phyloP scores from a whole-genome alignment of 2,329 filamentous ascomycete species.

The Ophiostoma sp. region DNA sequence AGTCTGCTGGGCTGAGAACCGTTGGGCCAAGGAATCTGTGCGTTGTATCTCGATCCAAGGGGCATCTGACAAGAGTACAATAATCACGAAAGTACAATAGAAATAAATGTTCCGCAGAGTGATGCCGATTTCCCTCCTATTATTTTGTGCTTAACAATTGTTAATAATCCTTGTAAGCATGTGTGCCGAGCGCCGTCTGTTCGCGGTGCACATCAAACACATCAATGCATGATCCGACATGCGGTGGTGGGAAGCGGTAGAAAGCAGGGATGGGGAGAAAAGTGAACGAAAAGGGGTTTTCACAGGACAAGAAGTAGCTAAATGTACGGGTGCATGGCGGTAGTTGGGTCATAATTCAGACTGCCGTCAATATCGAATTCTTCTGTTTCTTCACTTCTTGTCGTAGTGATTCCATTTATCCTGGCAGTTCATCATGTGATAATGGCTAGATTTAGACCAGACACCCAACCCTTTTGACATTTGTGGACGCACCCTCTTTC shows the following conservation, averaged over 20 bases:
- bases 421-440: neutral
- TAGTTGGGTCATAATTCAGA: neutral
- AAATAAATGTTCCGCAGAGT: neutral
- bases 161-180: neutral
- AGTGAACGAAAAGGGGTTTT: neutral
- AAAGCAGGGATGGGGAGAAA: neutral
- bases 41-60: neutral
- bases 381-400: neutral
- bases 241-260: neutral
- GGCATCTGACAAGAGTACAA: neutral
- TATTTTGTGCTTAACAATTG: neutral
- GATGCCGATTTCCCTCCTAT: neutral
- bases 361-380: neutral
- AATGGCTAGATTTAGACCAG: neutral
- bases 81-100: neutral
- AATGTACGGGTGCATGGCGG: neutral
- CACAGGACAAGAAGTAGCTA: neutral
- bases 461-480: neutral
- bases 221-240: slow-evolving; percentile 16
- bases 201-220: slow-evolving; percentile 22
- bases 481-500: neutral
- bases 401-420: neutral
- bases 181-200: neutral
- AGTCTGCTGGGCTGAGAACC: neutral
- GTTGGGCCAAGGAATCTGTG: neutral